These are phyloP conservation scores for Rhynchospora breviuscula DNA, from an alignment of 176 grass and related monocot species.

Conservation along the genomic window DNA sequence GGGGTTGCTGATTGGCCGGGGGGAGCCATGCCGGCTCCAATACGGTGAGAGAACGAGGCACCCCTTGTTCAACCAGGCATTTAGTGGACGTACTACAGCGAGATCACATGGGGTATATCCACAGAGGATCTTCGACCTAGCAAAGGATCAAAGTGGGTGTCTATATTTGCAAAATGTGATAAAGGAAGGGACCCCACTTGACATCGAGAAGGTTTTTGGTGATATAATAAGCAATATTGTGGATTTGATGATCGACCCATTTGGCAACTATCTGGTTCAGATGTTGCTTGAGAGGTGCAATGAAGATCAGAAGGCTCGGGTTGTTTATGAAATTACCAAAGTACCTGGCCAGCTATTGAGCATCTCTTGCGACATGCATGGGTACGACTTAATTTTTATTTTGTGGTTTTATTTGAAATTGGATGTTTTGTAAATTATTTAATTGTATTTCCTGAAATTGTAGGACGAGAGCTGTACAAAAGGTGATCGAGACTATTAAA, in stretches of 20 bases:
- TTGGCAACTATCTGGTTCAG: slow-evolving; percentile 68
- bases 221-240: slow-evolving; percentile 58
- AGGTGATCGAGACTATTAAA: slow-evolving; percentile 65
- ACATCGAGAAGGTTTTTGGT: slow-evolving; percentile 49
- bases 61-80: slow-evolving; percentile 1
- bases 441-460: slow-evolving; percentile 18
- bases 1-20: slow-evolving; percentile 28
- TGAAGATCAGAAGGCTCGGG: slow-evolving; percentile 39
- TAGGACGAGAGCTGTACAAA: slow-evolving; percentile 77
- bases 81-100: neutral
- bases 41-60: slow-evolving; percentile 24
- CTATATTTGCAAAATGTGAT: slow-evolving; percentile 57
- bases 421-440: neutral
- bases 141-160: slow-evolving; percentile 63
- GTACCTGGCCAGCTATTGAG: slow-evolving; percentile 39
- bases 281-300: slow-evolving; percentile 59
- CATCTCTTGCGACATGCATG: slow-evolving; percentile 70
- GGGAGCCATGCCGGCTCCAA: slow-evolving; percentile 20
- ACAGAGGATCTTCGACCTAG: slow-evolving; percentile 45
- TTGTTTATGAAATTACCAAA: slow-evolving; percentile 69
- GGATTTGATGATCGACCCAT: slow-evolving; percentile 67
- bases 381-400: slow-evolving; percentile 37
- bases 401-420: neutral
- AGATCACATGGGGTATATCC: neutral
- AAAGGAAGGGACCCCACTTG: slow-evolving; percentile 44